A percentile compares a stretch with the other conserved stretches of the same genome.
phyloP scores from a whole-genome alignment of 192 early-diverging fungal species.

The Backusella mclennaniae region DNA sequence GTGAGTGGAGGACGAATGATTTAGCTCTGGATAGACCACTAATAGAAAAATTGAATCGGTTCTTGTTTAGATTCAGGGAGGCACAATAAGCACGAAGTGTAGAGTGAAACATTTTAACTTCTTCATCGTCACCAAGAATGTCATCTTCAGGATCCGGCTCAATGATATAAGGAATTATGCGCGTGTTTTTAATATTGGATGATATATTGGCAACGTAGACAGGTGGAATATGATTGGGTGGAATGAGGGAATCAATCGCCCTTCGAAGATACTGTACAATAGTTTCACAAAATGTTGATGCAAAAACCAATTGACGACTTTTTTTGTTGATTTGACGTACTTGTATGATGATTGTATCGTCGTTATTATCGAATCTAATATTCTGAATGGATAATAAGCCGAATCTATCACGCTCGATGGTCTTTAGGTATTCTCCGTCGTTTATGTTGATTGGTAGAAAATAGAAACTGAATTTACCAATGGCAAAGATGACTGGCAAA shows the following conservation, averaged over 20 bases:
- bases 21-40: not conserved
- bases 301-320: slow-evolving; percentile 15
- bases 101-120: slow-evolving; percentile 13
- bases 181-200: not conserved
- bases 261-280: slow-evolving; percentile 28
- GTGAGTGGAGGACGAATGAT: slow-evolving; percentile 14
- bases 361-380: slow-evolving; percentile 12
- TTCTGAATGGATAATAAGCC: slow-evolving; percentile 32
- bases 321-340: slow-evolving; percentile 10
- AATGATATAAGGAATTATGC: not conserved
- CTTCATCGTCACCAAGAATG: not conserved
- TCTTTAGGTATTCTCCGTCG: slow-evolving; percentile 19
- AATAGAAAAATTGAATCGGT: slow-evolving; percentile 12
- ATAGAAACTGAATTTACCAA: slow-evolving; percentile 35
- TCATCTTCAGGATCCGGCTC: not conserved
- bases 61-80: slow-evolving; percentile 33
- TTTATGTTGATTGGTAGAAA: slow-evolving; percentile 12
- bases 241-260: slow-evolving; percentile 19
- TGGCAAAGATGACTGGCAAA: slow-evolving; percentile 16
- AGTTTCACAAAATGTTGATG: slow-evolving; percentile 20
- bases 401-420: slow-evolving; percentile 26
- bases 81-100: slow-evolving; percentile 34
- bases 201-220: not conserved
- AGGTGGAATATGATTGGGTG: slow-evolving; percentile 1
- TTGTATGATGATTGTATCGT: slow-evolving; percentile 28